Percentiles rank a stretch among this genome's conserved stretches.
These are phyloP conservation scores for Pythium brassicae DNA, from an alignment of 352 stramenopile species.

Conservation along the genomic window DNA sequence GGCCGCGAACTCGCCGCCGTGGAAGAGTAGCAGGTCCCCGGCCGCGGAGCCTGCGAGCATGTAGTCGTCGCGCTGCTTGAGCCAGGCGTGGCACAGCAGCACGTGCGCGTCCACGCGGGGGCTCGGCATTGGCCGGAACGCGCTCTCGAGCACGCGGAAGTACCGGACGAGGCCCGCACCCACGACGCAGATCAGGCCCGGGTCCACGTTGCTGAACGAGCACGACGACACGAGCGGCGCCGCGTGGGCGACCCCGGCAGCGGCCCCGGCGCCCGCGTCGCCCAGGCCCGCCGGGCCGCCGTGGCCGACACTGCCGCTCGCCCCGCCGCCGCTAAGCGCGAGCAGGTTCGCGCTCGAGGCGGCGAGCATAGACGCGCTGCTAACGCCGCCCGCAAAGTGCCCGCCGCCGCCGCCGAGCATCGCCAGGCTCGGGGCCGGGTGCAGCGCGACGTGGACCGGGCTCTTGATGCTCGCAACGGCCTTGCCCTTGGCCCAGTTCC, in stretches of 20 bases:
- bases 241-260: not conserved
- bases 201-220: conserved; percentile 87
- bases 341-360: conserved; percentile 23
- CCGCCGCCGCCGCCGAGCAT: conserved; percentile 27
- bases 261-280: not conserved
- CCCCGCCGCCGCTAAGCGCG: conserved; percentile 1
- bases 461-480: conserved; percentile 72
- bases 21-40: conserved; percentile 88
- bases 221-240: conserved; percentile 59
- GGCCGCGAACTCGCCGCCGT: conserved; percentile 63
- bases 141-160: conserved; percentile 87
- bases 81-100: conserved; percentile 86
- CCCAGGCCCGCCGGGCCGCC: not conserved
- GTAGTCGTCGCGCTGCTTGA: conserved; percentile 89
- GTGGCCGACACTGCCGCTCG: not conserved
- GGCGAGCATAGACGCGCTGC: conserved; percentile 15
- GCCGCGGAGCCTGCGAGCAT: conserved; percentile 78
- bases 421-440: conserved; percentile 36
- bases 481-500: conserved; percentile 92
- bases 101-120: conserved; percentile 63
- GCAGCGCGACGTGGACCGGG: conserved; percentile 47
- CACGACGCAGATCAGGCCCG: conserved; percentile 82
- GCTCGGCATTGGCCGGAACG: conserved; percentile 81
- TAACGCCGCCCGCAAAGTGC: conserved; percentile 27
- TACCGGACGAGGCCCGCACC: conserved; percentile 83